Evolutionary conservation across 2,329 filamentous ascomycete species (phyloP).

Genomic region (Venturiaceae sp.): DNA sequence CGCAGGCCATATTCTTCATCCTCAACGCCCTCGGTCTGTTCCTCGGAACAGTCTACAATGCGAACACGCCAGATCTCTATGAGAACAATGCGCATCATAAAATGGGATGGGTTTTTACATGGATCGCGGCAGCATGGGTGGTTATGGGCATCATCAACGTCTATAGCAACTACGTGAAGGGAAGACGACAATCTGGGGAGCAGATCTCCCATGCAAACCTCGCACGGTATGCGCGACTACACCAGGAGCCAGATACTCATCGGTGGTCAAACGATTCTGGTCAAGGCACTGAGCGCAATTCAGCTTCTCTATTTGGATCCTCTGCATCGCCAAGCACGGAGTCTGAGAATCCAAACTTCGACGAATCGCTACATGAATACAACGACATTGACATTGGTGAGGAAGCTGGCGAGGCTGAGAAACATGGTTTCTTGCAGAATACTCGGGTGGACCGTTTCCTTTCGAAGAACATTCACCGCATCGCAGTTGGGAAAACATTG

Average conservation of each 20-base stretch:
- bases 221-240: conserved; percentile 32
- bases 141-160: conserved; percentile 56
- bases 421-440: conserved; percentile 35
- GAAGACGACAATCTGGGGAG: conserved; percentile 13
- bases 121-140: conserved; percentile 60
- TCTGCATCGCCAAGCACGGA: conserved; percentile 47
- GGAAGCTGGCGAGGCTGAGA: conserved; percentile 34
- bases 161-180: conserved; percentile 36
- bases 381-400: conserved; percentile 40
- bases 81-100: conserved; percentile 81
- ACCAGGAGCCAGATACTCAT: conserved; percentile 14
- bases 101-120: conserved; percentile 75
- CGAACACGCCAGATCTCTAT: conserved; percentile 75
- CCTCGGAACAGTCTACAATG: conserved; percentile 52
- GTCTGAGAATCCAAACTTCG: conserved; percentile 26
- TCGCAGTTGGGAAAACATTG: conserved; percentile 48
- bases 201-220: conserved; percentile 19
- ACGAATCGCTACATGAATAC: conserved; percentile 26
- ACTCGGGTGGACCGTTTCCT: conserved; percentile 41
- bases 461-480: conserved; percentile 41
- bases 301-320: conserved; percentile 57
- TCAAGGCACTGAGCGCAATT: conserved; percentile 62
- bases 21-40: conserved; percentile 31
- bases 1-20: conserved; percentile 49
- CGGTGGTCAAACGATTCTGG: conserved; percentile 34